A percentile compares a stretch with the other conserved stretches of the same genome.
Evolutionary conservation across 2,329 filamentous ascomycete species (phyloP).

Genomic region (Scolecobasidium constrictum): DNA sequence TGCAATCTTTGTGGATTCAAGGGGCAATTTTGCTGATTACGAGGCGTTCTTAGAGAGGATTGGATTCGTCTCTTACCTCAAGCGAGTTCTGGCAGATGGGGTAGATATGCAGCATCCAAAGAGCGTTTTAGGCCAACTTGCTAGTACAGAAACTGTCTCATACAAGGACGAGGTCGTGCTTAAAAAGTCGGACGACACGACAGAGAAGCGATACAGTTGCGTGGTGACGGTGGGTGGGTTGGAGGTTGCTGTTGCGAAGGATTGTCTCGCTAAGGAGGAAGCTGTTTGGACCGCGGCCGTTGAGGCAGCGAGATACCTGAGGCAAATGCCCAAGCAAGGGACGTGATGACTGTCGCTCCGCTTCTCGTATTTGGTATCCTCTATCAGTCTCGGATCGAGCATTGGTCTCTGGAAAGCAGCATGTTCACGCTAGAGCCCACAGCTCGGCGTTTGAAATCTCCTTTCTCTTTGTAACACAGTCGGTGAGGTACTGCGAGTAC

Average conservation of each 20-base stretch:
- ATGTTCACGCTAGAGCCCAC: no score
- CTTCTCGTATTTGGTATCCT: no score
- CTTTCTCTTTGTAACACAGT: no score
- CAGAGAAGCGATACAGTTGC: not conserved
- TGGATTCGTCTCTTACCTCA: not conserved
- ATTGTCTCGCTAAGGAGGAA: no score
- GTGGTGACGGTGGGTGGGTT: not conserved
- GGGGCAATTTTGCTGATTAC: conserved; percentile 50
- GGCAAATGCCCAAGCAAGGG: no score
- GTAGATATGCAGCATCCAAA: not conserved
- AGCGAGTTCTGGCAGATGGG: not conserved
- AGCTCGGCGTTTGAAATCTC: no score
- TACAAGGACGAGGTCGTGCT: not conserved
- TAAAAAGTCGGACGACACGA: not conserved
- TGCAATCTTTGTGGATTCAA: conserved; percentile 70
- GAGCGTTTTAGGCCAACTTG: not conserved
- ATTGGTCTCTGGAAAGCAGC: no score
- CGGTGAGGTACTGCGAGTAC: no score
- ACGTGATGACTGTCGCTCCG: no score
- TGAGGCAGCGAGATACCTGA: no score
- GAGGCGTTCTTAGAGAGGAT: conserved; percentile 43
- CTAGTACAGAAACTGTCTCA: not conserved
- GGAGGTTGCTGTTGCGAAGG: not conserved
- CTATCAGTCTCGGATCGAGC: no score
- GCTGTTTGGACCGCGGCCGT: no score